phyloP scores from a whole-genome alignment of 2,329 filamentous ascomycete species.

The Pyrenophora teres region DNA sequence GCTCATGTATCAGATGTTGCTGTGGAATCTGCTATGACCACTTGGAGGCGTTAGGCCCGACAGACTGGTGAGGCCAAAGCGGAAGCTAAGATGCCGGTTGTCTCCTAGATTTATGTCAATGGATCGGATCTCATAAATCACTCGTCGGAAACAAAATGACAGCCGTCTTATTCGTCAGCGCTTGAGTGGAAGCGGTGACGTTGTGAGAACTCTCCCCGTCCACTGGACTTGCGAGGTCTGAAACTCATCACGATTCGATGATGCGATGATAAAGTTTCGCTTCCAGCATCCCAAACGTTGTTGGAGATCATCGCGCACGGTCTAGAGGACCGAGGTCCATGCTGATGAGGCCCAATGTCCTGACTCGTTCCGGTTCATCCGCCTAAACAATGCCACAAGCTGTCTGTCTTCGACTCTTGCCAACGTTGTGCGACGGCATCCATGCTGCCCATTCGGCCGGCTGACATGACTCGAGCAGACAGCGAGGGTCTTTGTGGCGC shows the following conservation, averaged over 20 bases:
- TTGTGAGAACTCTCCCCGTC: slow-evolving; percentile 2
- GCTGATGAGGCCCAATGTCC: slow-evolving; percentile 13
- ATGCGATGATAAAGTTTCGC: slow-evolving; percentile 15
- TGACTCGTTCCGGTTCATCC: slow-evolving; percentile 23
- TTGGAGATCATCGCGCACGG: slow-evolving; percentile 15
- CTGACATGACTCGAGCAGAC: background rate
- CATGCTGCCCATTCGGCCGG: background rate
- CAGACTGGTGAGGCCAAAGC: slow-evolving; percentile 22
- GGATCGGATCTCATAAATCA: slow-evolving; percentile 14
- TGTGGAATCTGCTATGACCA: slow-evolving; percentile 30
- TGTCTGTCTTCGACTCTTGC: background rate
- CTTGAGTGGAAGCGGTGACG: slow-evolving; percentile 4
- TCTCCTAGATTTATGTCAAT: slow-evolving; percentile 17
- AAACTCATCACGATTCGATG: slow-evolving; percentile 9
- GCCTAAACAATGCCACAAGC: slow-evolving; percentile 7
- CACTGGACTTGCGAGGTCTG: slow-evolving; percentile 8
- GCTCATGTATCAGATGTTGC: slow-evolving; percentile 12
- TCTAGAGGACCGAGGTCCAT: slow-evolving; percentile 5
- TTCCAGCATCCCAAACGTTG: slow-evolving; percentile 14
- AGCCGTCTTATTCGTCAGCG: slow-evolving; percentile 23
- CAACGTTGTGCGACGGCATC: slow-evolving; percentile 1
- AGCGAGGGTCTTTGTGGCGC: slow-evolving; percentile 5
- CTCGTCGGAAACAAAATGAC: slow-evolving; percentile 16
- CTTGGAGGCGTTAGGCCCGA: slow-evolving; percentile 21
- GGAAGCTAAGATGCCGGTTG: slow-evolving; percentile 19